A percentile compares a stretch with the other conserved stretches of the same genome.
Conservation (phyloP, 345 rosid genomes). For the Kandelia obovata region DNA sequence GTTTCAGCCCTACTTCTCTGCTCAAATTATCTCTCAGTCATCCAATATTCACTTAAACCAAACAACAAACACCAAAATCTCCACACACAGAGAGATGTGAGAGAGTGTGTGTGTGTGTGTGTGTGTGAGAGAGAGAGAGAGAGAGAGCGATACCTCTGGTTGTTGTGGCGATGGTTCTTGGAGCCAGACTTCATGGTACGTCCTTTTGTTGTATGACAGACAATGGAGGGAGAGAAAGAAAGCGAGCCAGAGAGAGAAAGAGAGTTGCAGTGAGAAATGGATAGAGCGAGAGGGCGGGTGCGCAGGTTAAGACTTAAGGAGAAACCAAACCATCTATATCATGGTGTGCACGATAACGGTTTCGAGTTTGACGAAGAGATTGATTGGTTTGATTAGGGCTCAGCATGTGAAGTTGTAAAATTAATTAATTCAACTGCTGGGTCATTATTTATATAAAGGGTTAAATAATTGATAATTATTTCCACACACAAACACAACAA, state of each 20-base stretch:
- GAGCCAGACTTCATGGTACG: conserved; percentile 36
- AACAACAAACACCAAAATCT: conserved; percentile 7
- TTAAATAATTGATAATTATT: too few relatives aligned
- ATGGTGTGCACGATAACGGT: too few relatives aligned
- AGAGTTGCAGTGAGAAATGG: not conserved
- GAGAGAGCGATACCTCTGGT: conserved; percentile 37
- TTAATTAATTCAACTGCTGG: too few relatives aligned
- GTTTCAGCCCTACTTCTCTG: conserved; percentile 73
- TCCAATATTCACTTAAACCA: conserved; percentile 7
- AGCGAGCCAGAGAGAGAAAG: not conserved
- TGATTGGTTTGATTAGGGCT: too few relatives aligned
- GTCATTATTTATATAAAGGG: too few relatives aligned
- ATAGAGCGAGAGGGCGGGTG: not conserved
- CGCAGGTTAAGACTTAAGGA: too few relatives aligned
- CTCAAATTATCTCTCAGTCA: conserved; percentile 29
- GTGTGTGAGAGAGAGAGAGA: not conserved
- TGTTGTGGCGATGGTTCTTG: conserved; percentile 20
- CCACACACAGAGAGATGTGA: not conserved
- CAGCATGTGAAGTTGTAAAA: too few relatives aligned
- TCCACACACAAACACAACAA: too few relatives aligned
- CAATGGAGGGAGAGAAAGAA: not conserved
- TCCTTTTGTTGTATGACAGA: not conserved
- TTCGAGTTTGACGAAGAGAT: too few relatives aligned
- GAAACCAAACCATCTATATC: too few relatives aligned
- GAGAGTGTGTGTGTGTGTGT: not conserved